Evolutionary conservation across 2,329 filamentous ascomycete species (phyloP).

Genomic region (Geoglossum cookeanum): DNA sequence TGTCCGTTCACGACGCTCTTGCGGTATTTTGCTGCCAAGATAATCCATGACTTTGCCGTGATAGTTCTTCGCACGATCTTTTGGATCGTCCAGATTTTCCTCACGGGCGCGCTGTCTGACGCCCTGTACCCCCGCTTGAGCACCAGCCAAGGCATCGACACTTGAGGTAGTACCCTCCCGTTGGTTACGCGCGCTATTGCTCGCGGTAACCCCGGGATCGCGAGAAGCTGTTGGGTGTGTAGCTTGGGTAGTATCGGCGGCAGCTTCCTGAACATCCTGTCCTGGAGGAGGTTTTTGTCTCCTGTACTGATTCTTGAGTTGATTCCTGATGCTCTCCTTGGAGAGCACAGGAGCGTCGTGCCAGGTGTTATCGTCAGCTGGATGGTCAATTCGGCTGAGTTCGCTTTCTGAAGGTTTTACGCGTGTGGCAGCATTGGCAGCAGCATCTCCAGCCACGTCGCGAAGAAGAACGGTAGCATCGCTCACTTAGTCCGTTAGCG

Average conservation of each 20-base stretch:
- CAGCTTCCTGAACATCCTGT: slow-evolving; percentile 42
- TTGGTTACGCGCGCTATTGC: slow-evolving; percentile 30
- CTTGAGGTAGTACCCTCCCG: slow-evolving; percentile 27
- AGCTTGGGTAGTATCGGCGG: slow-evolving; percentile 34
- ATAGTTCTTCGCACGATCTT: slow-evolving; percentile 26
- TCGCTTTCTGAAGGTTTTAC: slow-evolving; percentile 64
- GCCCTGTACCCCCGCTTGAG: slow-evolving; percentile 24
- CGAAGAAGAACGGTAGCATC: slow-evolving; percentile 67
- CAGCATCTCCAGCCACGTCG: slow-evolving; percentile 82
- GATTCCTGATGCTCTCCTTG: slow-evolving; percentile 47
- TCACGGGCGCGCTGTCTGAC: slow-evolving; percentile 38
- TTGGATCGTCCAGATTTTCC: slow-evolving; percentile 45
- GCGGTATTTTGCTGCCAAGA: slow-evolving; percentile 66
- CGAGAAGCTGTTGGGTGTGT: slow-evolving; percentile 37
- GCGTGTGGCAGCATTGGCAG: slow-evolving; percentile 53
- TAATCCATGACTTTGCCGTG: slow-evolving; percentile 46
- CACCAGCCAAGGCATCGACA: slow-evolving; percentile 31
- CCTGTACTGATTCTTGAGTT: slow-evolving; percentile 42
- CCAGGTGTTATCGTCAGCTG: slow-evolving; percentile 85
- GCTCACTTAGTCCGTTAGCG: slow-evolving; percentile 31
- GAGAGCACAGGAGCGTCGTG: slow-evolving; percentile 67
- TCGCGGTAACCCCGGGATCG: slow-evolving; percentile 34
- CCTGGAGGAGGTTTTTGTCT: slow-evolving; percentile 32
- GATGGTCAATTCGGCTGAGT: slow-evolving; percentile 56
- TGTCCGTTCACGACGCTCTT: slow-evolving; percentile 81